Evolutionary conservation across 768 basidiomycete species (phyloP).

Genomic region (Tephrocybe sp.): DNA sequence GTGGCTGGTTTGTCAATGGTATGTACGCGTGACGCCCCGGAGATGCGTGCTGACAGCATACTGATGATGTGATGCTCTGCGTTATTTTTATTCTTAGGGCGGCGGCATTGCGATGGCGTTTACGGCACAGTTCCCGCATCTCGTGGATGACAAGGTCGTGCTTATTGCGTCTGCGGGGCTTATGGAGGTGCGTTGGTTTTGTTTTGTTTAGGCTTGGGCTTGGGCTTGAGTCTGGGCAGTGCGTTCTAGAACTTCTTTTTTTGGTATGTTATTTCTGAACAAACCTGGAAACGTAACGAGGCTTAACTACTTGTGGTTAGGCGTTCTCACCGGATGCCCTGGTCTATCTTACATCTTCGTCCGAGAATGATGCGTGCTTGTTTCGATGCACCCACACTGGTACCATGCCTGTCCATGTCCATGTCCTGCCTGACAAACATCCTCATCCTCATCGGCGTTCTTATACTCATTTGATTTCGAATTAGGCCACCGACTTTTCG

Average conservation of each 20-base stretch:
- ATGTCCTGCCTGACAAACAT: neutral
- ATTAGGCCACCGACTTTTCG: conserved; percentile 63
- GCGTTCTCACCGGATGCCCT: too few species aligned
- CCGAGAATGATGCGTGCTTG: too few species aligned
- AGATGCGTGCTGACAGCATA: neutral
- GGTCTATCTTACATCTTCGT: too few species aligned
- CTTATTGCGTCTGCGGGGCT: conserved; percentile 71
- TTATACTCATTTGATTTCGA: neutral
- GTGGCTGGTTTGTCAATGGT: conserved; percentile 80
- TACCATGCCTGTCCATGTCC: neutral
- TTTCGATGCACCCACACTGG: too few species aligned
- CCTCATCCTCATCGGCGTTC: too few species aligned
- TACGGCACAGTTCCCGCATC: conserved; percentile 64
- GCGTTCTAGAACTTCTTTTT: too few species aligned
- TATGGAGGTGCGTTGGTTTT: conserved; percentile 45
- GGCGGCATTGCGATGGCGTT: conserved; percentile 75
- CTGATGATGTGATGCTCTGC: neutral
- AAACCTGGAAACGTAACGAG: too few species aligned
- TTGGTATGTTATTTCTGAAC: too few species aligned
- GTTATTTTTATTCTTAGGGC: conserved; percentile 53
- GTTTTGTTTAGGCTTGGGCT: too few species aligned
- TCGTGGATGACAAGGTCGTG: conserved; percentile 62
- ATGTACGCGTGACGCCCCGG: conserved; percentile 15
- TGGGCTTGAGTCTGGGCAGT: too few species aligned
- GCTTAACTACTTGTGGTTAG: too few species aligned